Base-by-base conservation (phyloP, 2,329 filamentous ascomycete genomes). In the Fusarium robinianum region DNA sequence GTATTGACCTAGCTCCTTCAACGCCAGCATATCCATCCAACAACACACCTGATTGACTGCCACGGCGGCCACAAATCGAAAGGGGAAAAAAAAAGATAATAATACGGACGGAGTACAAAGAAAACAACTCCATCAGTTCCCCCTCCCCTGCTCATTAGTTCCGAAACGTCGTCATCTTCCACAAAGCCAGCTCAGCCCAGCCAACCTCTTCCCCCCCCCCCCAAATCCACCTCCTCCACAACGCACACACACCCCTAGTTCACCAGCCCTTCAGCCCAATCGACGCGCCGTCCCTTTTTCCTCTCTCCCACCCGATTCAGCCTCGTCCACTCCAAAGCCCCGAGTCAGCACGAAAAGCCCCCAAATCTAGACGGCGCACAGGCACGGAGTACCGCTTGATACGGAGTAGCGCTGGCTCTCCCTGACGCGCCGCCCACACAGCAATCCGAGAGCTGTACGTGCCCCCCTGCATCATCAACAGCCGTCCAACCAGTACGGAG, bases 381-480 rank as follows among this genome's bases (percentile, higher is more conserved):
- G 19, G 30, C 26, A 24, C 22, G 35, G 46, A 16, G 41, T 30
- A 25, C 34, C 44, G 30, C n/a, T n/a, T n/a, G n/a, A n/a, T 19
- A 26, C 22, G 25, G 6, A 18, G 6, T 36, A 27, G 27, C 38
- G 19, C 40, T 27, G 29, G 24, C 5, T 30, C 43, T 6, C 46
- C 43, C 38, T 22, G 35, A 45, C 51, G 32, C 49, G 43, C 31
- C 44, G 14, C 24, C 38, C 46, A 29, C 47, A 55, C 42, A 47
- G 30, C 41, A 38, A 49, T 47, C 39, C 51, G 49, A 52, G 30
- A 35, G 32, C 30, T 10, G 11, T 26, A 12, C 24, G 10, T 51
- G 19, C 36, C 22, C 58, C 56, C 58, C 58, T 61, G 58, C 55
- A 47, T 60, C 53, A 52, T 51, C 46, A 44, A 43, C 32, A 50